phyloP scores from a whole-genome alignment of 306 rosid genomes.

The Begonia masoniana region DNA sequence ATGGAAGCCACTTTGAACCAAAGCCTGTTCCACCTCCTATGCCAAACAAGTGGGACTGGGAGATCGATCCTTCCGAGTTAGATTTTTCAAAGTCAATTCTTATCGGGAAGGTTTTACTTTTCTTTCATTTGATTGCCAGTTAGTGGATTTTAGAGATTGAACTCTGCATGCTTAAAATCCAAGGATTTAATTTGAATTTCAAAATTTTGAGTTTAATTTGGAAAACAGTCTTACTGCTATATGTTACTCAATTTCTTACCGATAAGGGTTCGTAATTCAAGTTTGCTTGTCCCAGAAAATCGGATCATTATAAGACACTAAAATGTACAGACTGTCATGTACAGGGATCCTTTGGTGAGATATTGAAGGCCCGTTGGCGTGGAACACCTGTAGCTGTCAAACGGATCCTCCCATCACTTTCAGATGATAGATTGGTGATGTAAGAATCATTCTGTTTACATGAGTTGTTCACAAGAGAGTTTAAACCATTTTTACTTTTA shows the following conservation, averaged over 20 bases:
- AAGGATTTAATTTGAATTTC: too few relatives aligned
- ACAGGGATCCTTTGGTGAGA: slow-evolving; percentile 93
- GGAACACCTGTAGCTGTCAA: slow-evolving; percentile 92
- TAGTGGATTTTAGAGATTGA: not conserved
- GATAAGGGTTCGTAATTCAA: too few relatives aligned
- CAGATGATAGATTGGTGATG: slow-evolving; percentile 90
- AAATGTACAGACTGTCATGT: too few relatives aligned
- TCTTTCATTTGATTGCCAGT: not conserved
- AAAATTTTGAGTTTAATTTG: too few relatives aligned
- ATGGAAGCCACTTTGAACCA: slow-evolving; percentile 87
- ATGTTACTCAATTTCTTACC: too few relatives aligned
- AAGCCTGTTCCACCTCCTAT: slow-evolving; percentile 81
- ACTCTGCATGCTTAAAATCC: too few relatives aligned
- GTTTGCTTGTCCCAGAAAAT: too few relatives aligned
- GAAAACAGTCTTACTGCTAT: too few relatives aligned
- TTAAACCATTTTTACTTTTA: too few relatives aligned
- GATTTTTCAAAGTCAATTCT: slow-evolving; percentile 66
- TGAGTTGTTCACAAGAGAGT: too few relatives aligned
- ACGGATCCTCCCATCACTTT: slow-evolving; percentile 84
- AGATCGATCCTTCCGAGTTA: slow-evolving; percentile 82
- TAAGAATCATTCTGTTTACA: slow-evolving; percentile 8
- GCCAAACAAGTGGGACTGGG: slow-evolving; percentile 99
- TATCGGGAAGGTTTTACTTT: slow-evolving; percentile 64
- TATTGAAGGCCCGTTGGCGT: slow-evolving; percentile 76
- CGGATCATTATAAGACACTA: too few relatives aligned